Evolutionary conservation across 495 filamentous ascomycete species (phyloP).

Genomic region (Xeromyces bisporus): DNA sequence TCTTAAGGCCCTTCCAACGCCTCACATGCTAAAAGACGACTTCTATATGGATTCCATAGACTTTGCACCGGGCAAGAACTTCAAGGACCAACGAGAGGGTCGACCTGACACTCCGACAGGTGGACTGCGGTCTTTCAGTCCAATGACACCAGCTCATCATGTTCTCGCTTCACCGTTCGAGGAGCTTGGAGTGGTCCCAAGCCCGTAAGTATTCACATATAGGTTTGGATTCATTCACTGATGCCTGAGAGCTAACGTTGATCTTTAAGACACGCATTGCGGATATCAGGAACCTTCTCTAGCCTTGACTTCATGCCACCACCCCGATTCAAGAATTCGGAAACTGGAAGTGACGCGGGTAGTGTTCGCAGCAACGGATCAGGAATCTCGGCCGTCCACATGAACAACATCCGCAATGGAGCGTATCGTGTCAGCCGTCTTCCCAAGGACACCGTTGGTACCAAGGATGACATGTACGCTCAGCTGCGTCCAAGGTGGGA

Average conservation of each 20-base stretch:
- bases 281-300: conserved; percentile 81
- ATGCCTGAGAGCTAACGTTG: conserved; percentile 15
- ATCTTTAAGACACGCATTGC: conserved; percentile 55
- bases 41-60: conserved; percentile 59
- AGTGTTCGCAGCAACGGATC: conserved; percentile 76
- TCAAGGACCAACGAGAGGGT: conserved; percentile 50
- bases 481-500: conserved; percentile 68
- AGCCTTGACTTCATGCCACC: conserved; percentile 91
- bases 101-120: conserved; percentile 70
- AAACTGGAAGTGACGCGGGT: conserved; percentile 63
- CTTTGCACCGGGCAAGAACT: conserved; percentile 66
- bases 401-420: conserved; percentile 66
- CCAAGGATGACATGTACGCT: conserved; percentile 49
- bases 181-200: conserved; percentile 69
- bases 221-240: not conserved
- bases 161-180: conserved; percentile 74
- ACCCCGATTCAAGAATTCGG: conserved; percentile 59
- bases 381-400: conserved; percentile 54
- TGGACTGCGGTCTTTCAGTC: conserved; percentile 55
- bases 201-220: conserved; percentile 52
- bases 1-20: conserved; percentile 65
- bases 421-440: conserved; percentile 82
- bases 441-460: conserved; percentile 68
- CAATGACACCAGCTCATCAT: conserved; percentile 48
- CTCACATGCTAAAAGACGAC: conserved; percentile 74